Base-by-base conservation (phyloP, 2,329 filamentous ascomycete species). In the Talaromyces verruculosus region DNA sequence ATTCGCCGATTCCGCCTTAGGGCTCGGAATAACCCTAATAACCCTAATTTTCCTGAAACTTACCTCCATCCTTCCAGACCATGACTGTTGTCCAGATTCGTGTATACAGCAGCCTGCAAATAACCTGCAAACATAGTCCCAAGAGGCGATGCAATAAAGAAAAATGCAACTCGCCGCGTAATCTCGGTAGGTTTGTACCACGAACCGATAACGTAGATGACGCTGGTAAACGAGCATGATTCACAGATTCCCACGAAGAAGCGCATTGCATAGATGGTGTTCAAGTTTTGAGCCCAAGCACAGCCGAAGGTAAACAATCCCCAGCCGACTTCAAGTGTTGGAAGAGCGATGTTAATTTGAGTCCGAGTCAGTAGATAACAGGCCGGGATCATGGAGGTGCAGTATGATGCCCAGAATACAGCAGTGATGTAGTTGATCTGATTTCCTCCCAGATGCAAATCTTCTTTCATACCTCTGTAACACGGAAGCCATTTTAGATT, bases 381-480 rank as follows among this genome's bases (percentile, higher is more conserved):
- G 5, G 78, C 76, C 10, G 79, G 78, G 51, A 80, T 78, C 77
- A 80, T 80, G 45, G 76, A 76, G 3, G 73, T 74, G 68, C 77
- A 80, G 65, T 81, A 80, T 0, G 77, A 77, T 2, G 75, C 75
- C 78, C 78, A 79, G 53, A 74, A 69, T 2, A 68, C 64, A 13
- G 67, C 67, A 3, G 58, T 68, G 3, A 70, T 69, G 19, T 69
- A 82, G 17, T 77, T 78, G 8, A 69, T 51, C n/a, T 71, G 65
- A 22, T 71, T 72, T 11, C 72, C 70, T 6, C 62, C 45, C 17
- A 73, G 69, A 17, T 68, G 51, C 5, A 73, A 64, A 55, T 72
- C 71, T 69, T 73, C 68, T 67, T 68, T 68, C 71, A 72, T 73
- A 58, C 70, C 72, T 49, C 68, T 67, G n/a, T 17, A 17, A 33